Evolutionary conservation across 164 flowering plant genomes (phyloP), one percentile per base, ranked within the genome.

Genomic region (Brasenia schreberi): DNA sequence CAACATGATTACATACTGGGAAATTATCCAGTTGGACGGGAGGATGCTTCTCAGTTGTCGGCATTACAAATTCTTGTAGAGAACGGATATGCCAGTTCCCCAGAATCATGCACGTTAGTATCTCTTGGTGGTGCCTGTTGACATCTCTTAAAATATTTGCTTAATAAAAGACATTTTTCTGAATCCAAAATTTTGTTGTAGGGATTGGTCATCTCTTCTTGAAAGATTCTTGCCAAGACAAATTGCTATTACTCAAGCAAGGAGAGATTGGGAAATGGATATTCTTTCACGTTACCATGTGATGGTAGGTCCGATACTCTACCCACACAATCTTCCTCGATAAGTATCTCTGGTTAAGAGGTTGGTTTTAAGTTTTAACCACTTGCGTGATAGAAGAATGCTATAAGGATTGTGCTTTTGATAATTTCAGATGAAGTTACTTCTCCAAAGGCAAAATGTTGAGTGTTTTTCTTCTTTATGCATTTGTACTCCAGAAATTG

Each of bases 1-100:
- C 99, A 92, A 85, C 97, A 92, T 81, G 99, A 95, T 78, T 95
- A 95, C 79, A 81, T 90, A 18, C 69, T 85, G 80, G 99, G 99
- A 16, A 92, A 95, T 80, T 95, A 95, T 83, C 99, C 99, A 64
- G 96, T 95, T 80, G 99, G 98, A 70, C 84, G 88, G 76, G 98
- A 92, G 72, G 99, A 95, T 81, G 97, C 98, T 75, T 95, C 97
- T 23, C 94, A 92, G 75, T 82, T 95, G 12, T 92, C 97, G 70
- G 97, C 98, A 18, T 73, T 95, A 78, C 99, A 95, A 70, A 95
- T 95, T 68, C 78, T 95, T 71, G 97, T 85, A 71, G 97, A 92
- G 73, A 92, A 90, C 70, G 99, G 99, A 72, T 88, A 76, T 72
- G 78, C 88, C 68, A 67, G 68, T 68, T 76, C 67, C 70, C 96